These are phyloP conservation scores for Sporobolomyces roseus DNA, from an alignment of 768 basidiomycete species.

Conservation along the genomic window DNA sequence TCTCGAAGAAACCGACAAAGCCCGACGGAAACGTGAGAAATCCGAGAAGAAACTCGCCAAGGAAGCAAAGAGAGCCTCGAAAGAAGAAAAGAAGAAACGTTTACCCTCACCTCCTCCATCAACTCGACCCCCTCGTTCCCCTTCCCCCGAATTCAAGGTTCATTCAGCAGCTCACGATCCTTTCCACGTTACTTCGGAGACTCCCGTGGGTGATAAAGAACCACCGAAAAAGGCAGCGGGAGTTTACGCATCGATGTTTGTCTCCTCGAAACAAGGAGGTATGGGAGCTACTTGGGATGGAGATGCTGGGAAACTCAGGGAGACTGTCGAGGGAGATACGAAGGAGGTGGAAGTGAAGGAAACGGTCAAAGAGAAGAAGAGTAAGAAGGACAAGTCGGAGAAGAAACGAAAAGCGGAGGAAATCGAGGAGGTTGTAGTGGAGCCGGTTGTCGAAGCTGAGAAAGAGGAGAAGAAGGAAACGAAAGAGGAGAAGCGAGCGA, in stretches of 20 bases:
- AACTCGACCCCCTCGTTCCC: no score
- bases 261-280: conserved; percentile 1
- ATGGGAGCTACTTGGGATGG: conserved; percentile 26
- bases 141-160: conserved; percentile 31
- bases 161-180: conserved; percentile 28
- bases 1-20: conserved; percentile 2
- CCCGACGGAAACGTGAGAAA: conserved; percentile 19
- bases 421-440: not conserved
- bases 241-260: conserved; percentile 27
- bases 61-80: not conserved
- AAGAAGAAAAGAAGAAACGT: conserved; percentile 16
- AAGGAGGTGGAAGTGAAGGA: not conserved
- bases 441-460: no score
- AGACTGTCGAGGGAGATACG: not conserved
- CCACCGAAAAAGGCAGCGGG: not conserved
- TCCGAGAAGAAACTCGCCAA: conserved; percentile 9
- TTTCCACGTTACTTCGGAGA: conserved; percentile 16
- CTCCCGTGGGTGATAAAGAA: not conserved
- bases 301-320: not conserved
- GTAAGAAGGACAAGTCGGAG: not conserved
- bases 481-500: conserved; percentile 14
- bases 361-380: conserved; percentile 9
- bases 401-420: conserved; percentile 4
- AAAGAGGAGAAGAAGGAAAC: conserved; percentile 5
- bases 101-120: no score